A percentile compares a stretch with the other conserved stretches of the same genome.
Evolutionary conservation across 208 protist species (phyloP).

Genomic region (Crithidia bombi): DNA sequence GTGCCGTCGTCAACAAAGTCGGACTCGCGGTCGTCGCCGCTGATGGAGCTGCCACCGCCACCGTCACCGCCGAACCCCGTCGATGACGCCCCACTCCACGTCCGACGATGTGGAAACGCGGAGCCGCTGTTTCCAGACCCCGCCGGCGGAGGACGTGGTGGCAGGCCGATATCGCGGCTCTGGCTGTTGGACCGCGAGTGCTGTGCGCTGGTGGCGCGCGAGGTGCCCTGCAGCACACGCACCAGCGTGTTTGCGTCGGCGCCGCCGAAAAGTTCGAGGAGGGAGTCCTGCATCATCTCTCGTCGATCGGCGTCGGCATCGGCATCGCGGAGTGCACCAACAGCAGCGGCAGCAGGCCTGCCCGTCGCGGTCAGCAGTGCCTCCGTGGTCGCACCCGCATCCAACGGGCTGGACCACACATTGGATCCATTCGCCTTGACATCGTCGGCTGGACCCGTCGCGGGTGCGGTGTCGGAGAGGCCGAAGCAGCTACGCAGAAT

Average conservation of each 20-base stretch:
- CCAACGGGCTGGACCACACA: constrained; percentile 10
- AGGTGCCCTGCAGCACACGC: constrained; percentile 27
- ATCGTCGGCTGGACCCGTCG: constrained; percentile 13
- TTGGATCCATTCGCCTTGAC: not conserved
- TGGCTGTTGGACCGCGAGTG: constrained; percentile 39
- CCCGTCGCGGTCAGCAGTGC: not conserved
- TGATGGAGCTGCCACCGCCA: constrained; percentile 16
- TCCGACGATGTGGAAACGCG: constrained; percentile 29
- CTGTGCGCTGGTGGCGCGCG: constrained; percentile 17
- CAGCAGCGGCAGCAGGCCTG: not conserved
- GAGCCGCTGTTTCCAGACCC: constrained; percentile 7
- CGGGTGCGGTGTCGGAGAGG: constrained; percentile 37
- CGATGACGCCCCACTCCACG: constrained; percentile 30
- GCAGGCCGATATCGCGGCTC: constrained; percentile 33
- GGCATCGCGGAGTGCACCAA: constrained; percentile 8
- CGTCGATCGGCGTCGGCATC: constrained; percentile 20
- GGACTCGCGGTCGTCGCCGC: constrained; percentile 27
- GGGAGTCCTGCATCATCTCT: constrained; percentile 59
- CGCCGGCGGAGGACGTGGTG: constrained; percentile 28
- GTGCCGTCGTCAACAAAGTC: constrained; percentile 19
- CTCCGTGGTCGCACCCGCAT: constrained; percentile 5
- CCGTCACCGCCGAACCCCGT: constrained; percentile 10
- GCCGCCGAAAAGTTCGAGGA: constrained; percentile 81
- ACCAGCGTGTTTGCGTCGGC: constrained; percentile 34
- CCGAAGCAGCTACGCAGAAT: constrained; percentile 75